A percentile compares a stretch with the other conserved stretches of the same genome.
These are phyloP conservation scores for Microdochium bolleyi DNA, from an alignment of 2,329 filamentous ascomycete species.

Conservation along the genomic window DNA sequence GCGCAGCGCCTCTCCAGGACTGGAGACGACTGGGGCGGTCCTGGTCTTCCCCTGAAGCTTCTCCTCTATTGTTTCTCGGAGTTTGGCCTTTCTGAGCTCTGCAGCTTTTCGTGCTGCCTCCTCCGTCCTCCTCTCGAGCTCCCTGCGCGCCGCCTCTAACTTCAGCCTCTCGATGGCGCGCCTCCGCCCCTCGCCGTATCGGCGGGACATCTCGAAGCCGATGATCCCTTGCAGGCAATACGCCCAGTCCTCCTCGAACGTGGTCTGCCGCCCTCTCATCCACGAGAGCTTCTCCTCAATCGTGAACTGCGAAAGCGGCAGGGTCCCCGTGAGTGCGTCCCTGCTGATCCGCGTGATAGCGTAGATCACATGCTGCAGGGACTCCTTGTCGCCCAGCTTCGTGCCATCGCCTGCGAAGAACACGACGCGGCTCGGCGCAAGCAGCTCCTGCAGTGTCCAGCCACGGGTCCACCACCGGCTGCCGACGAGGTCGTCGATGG, in stretches of 20 bases:
- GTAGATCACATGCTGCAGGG: neutral
- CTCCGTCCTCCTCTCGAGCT: too few species aligned
- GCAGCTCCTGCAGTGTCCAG: conserved; percentile 1
- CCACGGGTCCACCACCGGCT: neutral
- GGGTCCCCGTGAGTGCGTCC: neutral
- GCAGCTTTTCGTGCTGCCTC: neutral
- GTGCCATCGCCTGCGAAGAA: neutral
- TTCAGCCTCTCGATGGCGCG: neutral
- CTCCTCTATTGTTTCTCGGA: neutral
- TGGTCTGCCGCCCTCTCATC: neutral
- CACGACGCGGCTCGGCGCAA: neutral
- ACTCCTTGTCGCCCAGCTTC: neutral
- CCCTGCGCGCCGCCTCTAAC: neutral
- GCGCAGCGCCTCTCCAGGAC: too few species aligned
- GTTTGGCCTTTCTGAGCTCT: neutral
- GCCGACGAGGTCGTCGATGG: neutral
- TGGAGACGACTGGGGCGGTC: too few species aligned
- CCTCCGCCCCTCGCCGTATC: neutral
- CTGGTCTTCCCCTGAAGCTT: neutral
- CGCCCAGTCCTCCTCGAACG: neutral
- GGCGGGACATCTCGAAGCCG: neutral
- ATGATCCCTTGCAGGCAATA: neutral
- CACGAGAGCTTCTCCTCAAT: neutral
- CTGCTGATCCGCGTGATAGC: neutral
- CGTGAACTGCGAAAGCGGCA: conserved; percentile 1